Base-by-base conservation (phyloP, 805 yeast genomes). In the Candida boidinii region DNA sequence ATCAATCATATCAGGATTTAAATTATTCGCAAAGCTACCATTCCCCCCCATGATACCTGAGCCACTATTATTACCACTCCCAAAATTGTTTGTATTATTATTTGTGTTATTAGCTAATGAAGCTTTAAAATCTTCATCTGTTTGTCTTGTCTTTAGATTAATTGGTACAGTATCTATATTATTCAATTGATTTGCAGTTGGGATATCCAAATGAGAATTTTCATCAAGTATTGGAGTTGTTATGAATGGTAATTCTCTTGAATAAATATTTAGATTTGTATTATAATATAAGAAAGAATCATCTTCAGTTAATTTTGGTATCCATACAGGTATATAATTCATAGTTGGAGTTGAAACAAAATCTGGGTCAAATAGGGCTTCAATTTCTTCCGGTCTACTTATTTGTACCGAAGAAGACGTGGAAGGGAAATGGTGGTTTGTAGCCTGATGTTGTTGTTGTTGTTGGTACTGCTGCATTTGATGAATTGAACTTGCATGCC, bases 271-370 rank as follows among this genome's bases (percentile, higher is more conserved):
- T 33, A 82, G 55, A 22, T 73, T 72, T 21, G 74, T 69, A 45
- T 78, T 75, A 53, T 73, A 76, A 53, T 66, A 82, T 7, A 79
- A 56, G 12, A 76, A 51, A 31, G 68, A 68, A 15, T 76, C 79
- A 32, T 64, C 68, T 10, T 64, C 60, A 1, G 79, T 69, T n/a
- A 70, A 56, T 30, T 70, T 66, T 0, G 86, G 81, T 0, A 76
- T 52, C 88, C 90, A 81, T 12, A 70, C 52, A 0, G 74, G 71
- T 3, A 48, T 39, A 35, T 56, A 56, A 29, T 46, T 46, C 31
- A 54, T 51, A 12, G 40, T 36, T 1, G 55, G 51, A 11, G 25
- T 23, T 5, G 14, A 60, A 39, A 14, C 47, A 54, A 24, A 53
- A 14, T 34, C 18, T 7, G 50, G 45, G 29, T 44, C 38, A 38